phyloP scores from a whole-genome alignment of 768 basidiomycete species.

The Tricholoma bakamatsutake region DNA sequence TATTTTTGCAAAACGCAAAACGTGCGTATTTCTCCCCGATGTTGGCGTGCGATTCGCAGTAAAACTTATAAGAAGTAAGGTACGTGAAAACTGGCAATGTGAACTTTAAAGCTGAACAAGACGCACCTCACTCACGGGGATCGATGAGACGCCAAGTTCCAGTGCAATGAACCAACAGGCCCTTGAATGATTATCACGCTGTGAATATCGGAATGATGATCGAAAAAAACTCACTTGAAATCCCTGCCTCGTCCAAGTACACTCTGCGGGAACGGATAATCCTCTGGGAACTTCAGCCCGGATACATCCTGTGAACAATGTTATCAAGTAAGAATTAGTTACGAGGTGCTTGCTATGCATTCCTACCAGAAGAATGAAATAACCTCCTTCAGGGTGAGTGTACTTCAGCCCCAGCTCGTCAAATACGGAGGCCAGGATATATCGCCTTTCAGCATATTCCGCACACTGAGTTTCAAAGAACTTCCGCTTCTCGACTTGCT shows the following conservation, averaged over 20 bases:
- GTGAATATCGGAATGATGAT: neutral
- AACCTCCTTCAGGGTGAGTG: constrained; percentile 83
- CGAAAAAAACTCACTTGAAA: constrained; percentile 53
- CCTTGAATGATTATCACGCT: constrained; percentile 31
- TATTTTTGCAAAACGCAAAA: constrained; percentile 96
- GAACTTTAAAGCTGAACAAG: neutral
- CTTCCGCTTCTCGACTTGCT: constrained; percentile 59
- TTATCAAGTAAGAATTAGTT: neutral
- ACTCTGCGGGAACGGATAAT: constrained; percentile 75
- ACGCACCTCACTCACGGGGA: constrained; percentile 91
- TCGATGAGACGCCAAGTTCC: constrained; percentile 86
- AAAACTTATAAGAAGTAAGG: constrained; percentile 55
- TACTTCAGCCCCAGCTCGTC: constrained; percentile 81
- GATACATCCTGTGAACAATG: constrained; percentile 58
- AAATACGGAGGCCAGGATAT: constrained; percentile 71
- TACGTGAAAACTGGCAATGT: constrained; percentile 4
- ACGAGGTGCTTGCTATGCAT: neutral
- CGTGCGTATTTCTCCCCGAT: constrained; percentile 86
- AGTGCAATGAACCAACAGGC: constrained; percentile 95
- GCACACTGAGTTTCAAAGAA: constrained; percentile 75
- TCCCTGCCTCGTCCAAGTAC: constrained; percentile 79
- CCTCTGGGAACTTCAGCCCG: constrained; percentile 69
- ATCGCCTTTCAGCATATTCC: constrained; percentile 79
- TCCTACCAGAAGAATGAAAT: constrained; percentile 79
- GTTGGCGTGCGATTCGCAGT: constrained; percentile 77